Base-by-base conservation (phyloP, 108 stramenopile genomes). In the Conticribra guillardii region DNA sequence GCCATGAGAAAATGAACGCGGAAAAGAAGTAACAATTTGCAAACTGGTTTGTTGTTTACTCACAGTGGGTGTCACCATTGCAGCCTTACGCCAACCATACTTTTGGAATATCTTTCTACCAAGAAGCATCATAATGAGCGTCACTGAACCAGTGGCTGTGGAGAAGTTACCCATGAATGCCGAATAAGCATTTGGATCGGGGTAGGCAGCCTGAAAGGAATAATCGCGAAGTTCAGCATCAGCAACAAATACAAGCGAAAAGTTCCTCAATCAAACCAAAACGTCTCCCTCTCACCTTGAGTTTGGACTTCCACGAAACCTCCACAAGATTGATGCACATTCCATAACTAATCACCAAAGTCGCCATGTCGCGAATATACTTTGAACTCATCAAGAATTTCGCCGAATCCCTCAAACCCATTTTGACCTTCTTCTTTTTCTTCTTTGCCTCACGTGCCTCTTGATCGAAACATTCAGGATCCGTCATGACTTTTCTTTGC, bases 301-400 rank as follows among this genome's bases (percentile, higher is more conserved):
- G 72, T 74, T 98, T 97, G 31, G 95, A 79, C 88, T 99, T 99
- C 99, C 99, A 99, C 33, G 93, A 95, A 21, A 99, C 98, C 81
- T 99, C 99, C 14, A 98, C 97, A 71, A 99, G 92, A 84, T 98
- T 98, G 85, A 99, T 99, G 64, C 94, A 93, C 95, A 99, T 92
- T 57, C 99, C 99, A 67, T 99, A 99, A 53, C 89, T 88, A 34
- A 99, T 94, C 14, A 99, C 99, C 27, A 99, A 71, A 46, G 82
- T 88, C 0, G 97, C 97, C 33, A 99, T 69, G 73, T 98, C 80
- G 2, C 93, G 81, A 78, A 96, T 97, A 91, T 97, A 99, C 9
- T 83, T 77, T 26, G 90, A 92, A 59, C 79, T 87, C 74, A 92
- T 81, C 23, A 98, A 86, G 82, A 96, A 98, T 69, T 96, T 91